phyloP scores from a whole-genome alignment of 345 rosid species.

The Acer yangbiense region DNA sequence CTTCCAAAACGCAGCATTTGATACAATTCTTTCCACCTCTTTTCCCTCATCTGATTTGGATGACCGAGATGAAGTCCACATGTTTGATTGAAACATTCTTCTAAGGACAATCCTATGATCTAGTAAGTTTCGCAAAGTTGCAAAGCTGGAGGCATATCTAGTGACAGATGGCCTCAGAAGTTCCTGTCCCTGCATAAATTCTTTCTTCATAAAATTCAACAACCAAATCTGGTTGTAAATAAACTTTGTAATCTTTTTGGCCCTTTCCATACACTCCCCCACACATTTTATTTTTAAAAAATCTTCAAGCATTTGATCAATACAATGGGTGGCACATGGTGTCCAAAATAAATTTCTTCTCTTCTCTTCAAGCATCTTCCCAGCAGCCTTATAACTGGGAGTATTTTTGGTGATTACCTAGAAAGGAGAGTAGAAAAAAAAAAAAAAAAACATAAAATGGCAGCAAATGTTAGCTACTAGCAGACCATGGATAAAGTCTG shows the following conservation, averaged over 20 bases:
- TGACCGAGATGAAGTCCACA: constrained; percentile 39
- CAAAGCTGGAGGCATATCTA: constrained; percentile 36
- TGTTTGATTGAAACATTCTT: constrained; percentile 45
- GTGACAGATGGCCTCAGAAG: constrained; percentile 47
- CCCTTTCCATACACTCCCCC: constrained; percentile 37
- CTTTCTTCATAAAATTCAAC: constrained; percentile 43
- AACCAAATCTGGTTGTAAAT: constrained; percentile 39
- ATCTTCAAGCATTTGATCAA: constrained; percentile 44
- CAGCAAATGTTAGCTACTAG: not conserved
- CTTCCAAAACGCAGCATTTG: constrained; percentile 47
- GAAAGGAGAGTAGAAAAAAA: constrained; percentile 1
- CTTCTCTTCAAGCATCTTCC: constrained; percentile 59
- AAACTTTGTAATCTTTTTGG: constrained; percentile 39
- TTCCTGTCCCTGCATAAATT: constrained; percentile 45
- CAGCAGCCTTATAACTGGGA: constrained; percentile 42
- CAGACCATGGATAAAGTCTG: not conserved
- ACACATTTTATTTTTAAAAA: constrained; percentile 40
- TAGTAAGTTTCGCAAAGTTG: constrained; percentile 40
- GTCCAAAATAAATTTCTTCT: constrained; percentile 52
- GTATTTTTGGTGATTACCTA: constrained; percentile 50
- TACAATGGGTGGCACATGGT: constrained; percentile 45
- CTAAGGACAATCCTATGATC: constrained; percentile 38
- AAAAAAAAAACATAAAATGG: constrained; percentile 1
- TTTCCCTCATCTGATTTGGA: constrained; percentile 44
- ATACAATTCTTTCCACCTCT: constrained; percentile 43